Evolutionary conservation across 202 grass and related monocot species (phyloP), one percentile per base, ranked within the genome.

Genomic region (Bolboschoenoplectus hybrid): DNA sequence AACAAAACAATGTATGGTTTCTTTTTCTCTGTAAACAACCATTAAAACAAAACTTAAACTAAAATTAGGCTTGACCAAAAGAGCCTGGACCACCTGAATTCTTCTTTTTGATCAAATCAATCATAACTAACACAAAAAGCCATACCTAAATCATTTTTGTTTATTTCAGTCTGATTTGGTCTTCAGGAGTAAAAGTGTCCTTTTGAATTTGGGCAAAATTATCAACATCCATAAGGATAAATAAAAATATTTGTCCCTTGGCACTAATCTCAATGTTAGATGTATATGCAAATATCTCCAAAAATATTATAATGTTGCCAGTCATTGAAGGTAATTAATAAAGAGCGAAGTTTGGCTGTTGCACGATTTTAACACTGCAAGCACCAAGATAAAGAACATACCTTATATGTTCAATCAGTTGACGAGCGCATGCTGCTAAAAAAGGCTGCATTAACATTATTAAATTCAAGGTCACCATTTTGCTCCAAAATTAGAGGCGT

Each of bases 391-490:
- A 77, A 70, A 85, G 87, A 73, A 17, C 55, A 69, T 76, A 98
- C 96, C 96, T 98, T 70, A 95, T 98, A 72, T 98, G 90, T 78
- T 98, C 93, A 5, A 98, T 95, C 82, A 98, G 73, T 89, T 92
- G 93, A n/a, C 93, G 91, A 65, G 86, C 96, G 85, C 91, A 95
- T 84, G 93, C 90, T 51, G 87, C 57, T 89, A 98, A 86, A 45
- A 92, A 86, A 17, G 91, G 91, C 96, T 96, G 89, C 71, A 87
- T 80, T 35, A 55, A 86, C 16, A 87, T 83, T 76, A 88, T 82
- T 87, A 69, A 55, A 47, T 16, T 62, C 12, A 47, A 53, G 56
- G 66, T 65, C 8, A 10, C 88, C 82, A 84, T 36, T 64, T 81
- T 2, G 26, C 3, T 82, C 35, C 81, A 44, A 85, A 70, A 17